phyloP scores from a whole-genome alignment of 2,329 filamentous ascomycete genomes.

The Xylariales sp. region DNA sequence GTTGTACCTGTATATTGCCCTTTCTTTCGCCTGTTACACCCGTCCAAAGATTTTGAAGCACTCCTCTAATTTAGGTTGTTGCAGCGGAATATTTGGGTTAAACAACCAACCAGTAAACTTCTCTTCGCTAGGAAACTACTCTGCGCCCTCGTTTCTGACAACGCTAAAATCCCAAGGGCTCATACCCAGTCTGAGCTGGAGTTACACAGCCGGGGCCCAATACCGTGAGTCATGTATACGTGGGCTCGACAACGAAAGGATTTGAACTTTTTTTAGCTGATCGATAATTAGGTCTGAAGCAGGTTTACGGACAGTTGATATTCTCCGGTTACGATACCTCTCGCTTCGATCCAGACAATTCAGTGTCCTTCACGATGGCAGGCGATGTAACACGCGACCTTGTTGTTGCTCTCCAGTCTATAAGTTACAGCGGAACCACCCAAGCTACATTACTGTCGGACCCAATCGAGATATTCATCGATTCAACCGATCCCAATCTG shows the following conservation, averaged over 20 bases:
- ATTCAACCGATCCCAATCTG: constrained; percentile 30
- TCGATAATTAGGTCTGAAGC: constrained; percentile 26
- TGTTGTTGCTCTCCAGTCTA: constrained; percentile 32
- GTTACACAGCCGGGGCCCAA: constrained; percentile 35
- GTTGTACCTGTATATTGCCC: constrained; percentile 29
- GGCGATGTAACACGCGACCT: constrained; percentile 29
- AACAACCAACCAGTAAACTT: constrained; percentile 33
- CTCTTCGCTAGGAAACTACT: constrained; percentile 28
- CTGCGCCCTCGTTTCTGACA: constrained; percentile 29
- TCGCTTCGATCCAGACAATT: constrained; percentile 31
- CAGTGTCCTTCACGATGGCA: constrained; percentile 31
- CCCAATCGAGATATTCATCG: constrained; percentile 29
- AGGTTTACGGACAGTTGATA: constrained; percentile 32
- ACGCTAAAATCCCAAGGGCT: constrained; percentile 28
- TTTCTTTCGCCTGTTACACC: no score
- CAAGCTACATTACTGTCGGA: constrained; percentile 25
- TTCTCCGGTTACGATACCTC: constrained; percentile 37
- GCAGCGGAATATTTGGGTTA: constrained; percentile 33
- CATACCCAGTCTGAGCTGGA: constrained; percentile 37
- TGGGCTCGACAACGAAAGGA: no score
- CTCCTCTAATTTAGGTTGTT: no score
- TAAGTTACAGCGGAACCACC: constrained; percentile 28
- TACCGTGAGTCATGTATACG: constrained; percentile 33
- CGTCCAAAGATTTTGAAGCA: no score
- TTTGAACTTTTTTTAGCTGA: no score